Conservation (phyloP, 164 flowering plant genomes). For the Dillenia suffruticosa region DNA sequence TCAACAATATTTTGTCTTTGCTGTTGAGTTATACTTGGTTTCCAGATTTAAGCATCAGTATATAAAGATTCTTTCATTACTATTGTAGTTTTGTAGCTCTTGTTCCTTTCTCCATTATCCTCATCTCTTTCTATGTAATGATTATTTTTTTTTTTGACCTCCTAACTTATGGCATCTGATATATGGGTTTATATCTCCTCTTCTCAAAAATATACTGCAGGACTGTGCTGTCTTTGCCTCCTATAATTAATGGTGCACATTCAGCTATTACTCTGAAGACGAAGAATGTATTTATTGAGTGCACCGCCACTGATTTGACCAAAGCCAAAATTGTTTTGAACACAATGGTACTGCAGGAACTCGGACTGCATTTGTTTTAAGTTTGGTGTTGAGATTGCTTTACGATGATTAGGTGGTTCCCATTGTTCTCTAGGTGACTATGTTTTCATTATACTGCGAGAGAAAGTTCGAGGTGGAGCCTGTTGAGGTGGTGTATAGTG, state of each 20-base stretch:
- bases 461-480: conserved; percentile 89
- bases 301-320: conserved; percentile 93
- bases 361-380: not conserved
- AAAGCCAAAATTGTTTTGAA: conserved; percentile 93
- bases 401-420: not conserved
- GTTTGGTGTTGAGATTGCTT: not conserved
- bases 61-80: too few relatives aligned
- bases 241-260: conserved; percentile 93
- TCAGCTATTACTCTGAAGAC: conserved; percentile 86
- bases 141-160: not conserved
- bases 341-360: conserved; percentile 57
- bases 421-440: conserved; percentile 54
- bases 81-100: too few relatives aligned
- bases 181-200: not conserved
- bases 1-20: too few relatives aligned
- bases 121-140: not conserved
- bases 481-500: conserved; percentile 68
- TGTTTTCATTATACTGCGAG: conserved; percentile 81
- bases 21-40: too few relatives aligned
- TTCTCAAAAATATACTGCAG: conserved; percentile 33
- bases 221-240: conserved; percentile 89
- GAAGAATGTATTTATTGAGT: conserved; percentile 90
- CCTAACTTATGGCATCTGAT: too few relatives aligned
- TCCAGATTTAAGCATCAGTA: too few relatives aligned
- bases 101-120: too few relatives aligned